These are phyloP conservation scores for Xylaria nigripes DNA, from an alignment of 495 filamentous ascomycete species.

Conservation along the genomic window DNA sequence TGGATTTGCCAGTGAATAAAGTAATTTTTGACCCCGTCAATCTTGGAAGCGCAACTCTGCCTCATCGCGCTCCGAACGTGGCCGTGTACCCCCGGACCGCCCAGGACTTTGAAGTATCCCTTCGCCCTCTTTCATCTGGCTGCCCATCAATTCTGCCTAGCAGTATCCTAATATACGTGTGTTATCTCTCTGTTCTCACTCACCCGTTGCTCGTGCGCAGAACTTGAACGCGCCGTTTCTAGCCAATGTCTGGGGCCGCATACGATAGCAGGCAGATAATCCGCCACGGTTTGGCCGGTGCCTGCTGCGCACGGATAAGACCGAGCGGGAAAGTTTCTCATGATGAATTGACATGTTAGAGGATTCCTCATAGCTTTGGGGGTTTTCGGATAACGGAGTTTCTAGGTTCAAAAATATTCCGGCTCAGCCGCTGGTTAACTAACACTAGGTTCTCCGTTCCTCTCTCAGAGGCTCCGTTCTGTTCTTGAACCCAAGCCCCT, in stretches of 20 bases:
- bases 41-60: slow-evolving; percentile 4
- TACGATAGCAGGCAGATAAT: background rate
- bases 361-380: background rate
- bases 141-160: background rate
- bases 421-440: background rate
- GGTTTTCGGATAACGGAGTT: background rate
- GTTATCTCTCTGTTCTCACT: background rate
- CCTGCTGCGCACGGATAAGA: background rate
- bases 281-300: background rate
- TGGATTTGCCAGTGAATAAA: slow-evolving; percentile 12
- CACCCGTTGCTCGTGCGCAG: background rate
- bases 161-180: background rate
- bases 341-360: background rate
- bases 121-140: slow-evolving; percentile 5
- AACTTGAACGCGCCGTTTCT: background rate
- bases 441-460: background rate
- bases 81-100: background rate
- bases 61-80: slow-evolving; percentile 1
- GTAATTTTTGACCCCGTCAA: slow-evolving; percentile 11
- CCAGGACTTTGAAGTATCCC: background rate
- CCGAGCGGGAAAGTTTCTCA: background rate
- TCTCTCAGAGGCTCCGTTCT: too few relatives aligned
- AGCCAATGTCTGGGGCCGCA: background rate
- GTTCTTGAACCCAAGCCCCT: too few relatives aligned
- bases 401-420: background rate